A percentile compares a stretch with the other conserved stretches of the same genome.
Evolutionary conservation across 768 basidiomycete species (phyloP).

Genomic region (Boletus huronensis): DNA sequence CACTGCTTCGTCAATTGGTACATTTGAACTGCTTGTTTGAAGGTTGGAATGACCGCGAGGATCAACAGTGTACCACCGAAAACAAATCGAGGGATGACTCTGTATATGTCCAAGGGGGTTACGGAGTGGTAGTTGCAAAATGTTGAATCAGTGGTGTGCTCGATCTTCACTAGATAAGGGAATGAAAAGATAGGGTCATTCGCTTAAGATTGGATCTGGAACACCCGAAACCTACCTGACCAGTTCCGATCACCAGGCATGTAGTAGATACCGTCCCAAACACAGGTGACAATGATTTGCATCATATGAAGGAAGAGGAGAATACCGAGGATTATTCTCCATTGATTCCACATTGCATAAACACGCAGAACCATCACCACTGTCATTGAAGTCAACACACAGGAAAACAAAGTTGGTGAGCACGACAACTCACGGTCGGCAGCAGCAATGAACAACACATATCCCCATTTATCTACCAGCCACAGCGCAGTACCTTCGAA

Average conservation of each 20-base stretch:
- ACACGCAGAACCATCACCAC: conserved; percentile 21
- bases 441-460: neutral
- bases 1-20: conserved; percentile 5
- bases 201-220: too few relatives aligned
- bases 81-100: neutral
- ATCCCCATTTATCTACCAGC: neutral
- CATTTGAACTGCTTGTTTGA: neutral
- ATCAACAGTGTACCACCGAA: neutral
- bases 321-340: neutral
- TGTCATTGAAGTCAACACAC: neutral
- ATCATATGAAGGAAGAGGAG: neutral
- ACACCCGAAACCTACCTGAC: conserved; percentile 1
- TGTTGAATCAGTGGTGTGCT: too few relatives aligned
- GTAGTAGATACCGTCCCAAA: neutral
- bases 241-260: neutral
- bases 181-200: too few relatives aligned
- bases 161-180: neutral
- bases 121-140: too few relatives aligned
- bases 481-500: neutral
- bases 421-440: conserved; percentile 5
- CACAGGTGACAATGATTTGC: neutral
- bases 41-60: neutral
- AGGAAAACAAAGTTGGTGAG: too few relatives aligned
- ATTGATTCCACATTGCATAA: neutral
- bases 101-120: neutral